Base-by-base conservation (phyloP, 2,329 filamentous ascomycete species). In the Xylogone sp. region DNA sequence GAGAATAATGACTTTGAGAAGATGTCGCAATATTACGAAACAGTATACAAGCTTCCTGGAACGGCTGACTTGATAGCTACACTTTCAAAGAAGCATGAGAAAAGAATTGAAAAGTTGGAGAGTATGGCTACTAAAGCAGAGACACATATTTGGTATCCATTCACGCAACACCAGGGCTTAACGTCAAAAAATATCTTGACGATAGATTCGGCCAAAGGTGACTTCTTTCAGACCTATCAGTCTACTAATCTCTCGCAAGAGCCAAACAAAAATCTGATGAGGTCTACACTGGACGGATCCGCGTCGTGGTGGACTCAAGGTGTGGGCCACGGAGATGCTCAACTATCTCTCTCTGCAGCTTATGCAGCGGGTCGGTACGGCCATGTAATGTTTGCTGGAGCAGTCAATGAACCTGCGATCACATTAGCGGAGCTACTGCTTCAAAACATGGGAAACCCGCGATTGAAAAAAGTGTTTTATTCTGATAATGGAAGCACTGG, bases 261-360 rank as follows among this genome's bases (percentile, higher is more conserved):
- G 12, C 24, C 24, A 21, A 34, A 43, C n/a, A 42, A 48, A 4
- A 59, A 70, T 6, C 62, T 83, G 3, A 69, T 90, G 0, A 77
- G 76, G 44, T 78, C 88, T 1, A 85, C 87, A 0, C 91, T 94
- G 50, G 90, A 95, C 59, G 90, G 86, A 2, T 94, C 89, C 0
- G 89, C 89, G 1, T 93, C 88, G 0, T 95, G 90, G 90, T 95
- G 90, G 90, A 95, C 90, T 0, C 90, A 95, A 68, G 90, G 90
- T 2, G 77, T 95, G 0, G 90, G 90, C 1, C 90, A 95, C 58
- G 87, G 84, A 5, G 91, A 89, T 59, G 81, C 88, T 0, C 71
- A 76, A 0, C 74, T 95, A 1, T 81, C 88, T 0, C 77, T 94
- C 1, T 83, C 87, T 0, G 88, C 89, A 2, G 87, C 90, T 0